Evolutionary conservation across 2,329 filamentous ascomycete genomes (phyloP), one percentile per base, ranked within the genome.

Genomic region (Lanzia echinophila): DNA sequence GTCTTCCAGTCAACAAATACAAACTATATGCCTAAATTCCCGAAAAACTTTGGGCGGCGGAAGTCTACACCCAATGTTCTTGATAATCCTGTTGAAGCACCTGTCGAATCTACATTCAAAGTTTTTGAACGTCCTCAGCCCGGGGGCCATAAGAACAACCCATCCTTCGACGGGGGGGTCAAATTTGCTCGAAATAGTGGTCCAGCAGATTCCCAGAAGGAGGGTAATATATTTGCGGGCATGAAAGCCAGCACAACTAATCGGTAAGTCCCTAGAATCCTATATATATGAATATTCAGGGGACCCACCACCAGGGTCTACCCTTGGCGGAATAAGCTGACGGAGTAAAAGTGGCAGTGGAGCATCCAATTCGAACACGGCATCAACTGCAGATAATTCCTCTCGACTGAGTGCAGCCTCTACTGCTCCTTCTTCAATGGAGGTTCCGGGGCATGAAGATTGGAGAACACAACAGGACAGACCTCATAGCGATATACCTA

Each of bases 21-120:
- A 57, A 57, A 60, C 66, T 64, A 66, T 48, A 69, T 69, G 67
- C 67, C 67, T 64, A 68, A 62, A 60, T 67, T 68, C 57, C 61
- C 66, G 32, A 67, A 63, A 56, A 60, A 51, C 28, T 69, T 69
- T 54, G 65, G 63, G 54, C 63, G 67, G 58, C 66, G 67, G 47
- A 68, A 67, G 64, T 67, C 65, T 52, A 57, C 60, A 58, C 60
- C 58, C 33, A 68, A 67, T 57, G 60, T 56, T 47, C 53, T 68
- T 34, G 66, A 68, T 17, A 60, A 62, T 43, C 56, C 53, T 22
- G 19, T 15, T 19, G 53, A 50, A 19, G 28, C 62, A 24, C 50
- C 59, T 47, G 56, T 53, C 31, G 63, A 65, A 53, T 57, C 58
- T 36, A 61, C 64, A 22, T 69, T 69, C 56, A 67, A 67, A 47